phyloP scores from a whole-genome alignment of 2,329 filamentous ascomycete species.

The Ascochyta clinopodiicola region DNA sequence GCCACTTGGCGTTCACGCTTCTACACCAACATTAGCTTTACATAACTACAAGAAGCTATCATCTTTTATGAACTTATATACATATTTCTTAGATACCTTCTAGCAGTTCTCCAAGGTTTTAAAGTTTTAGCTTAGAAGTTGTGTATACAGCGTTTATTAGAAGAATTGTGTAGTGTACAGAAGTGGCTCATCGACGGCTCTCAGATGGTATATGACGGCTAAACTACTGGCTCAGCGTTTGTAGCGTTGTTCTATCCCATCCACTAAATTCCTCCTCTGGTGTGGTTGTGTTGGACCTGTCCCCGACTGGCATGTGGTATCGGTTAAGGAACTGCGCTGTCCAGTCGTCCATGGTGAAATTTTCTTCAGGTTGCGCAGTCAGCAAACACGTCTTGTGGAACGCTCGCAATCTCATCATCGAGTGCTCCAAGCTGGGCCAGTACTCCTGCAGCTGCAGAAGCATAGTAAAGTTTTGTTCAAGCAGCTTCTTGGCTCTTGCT shows the following conservation, averaged over 20 bases:
- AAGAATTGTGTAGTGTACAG: no score
- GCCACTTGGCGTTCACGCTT: no score
- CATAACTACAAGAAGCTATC: no score
- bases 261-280: constrained; percentile 1
- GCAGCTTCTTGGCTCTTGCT: not conserved
- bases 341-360: constrained; percentile 11
- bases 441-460: constrained; percentile 10
- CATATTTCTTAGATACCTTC: no score
- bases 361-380: constrained; percentile 5
- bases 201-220: not conserved
- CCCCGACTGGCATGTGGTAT: constrained; percentile 10
- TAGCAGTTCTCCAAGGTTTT: no score
- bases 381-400: constrained; percentile 10
- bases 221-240: not conserved
- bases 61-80: no score
- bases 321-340: constrained; percentile 10
- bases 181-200: no score
- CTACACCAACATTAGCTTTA: no score
- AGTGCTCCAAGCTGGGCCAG: constrained; percentile 8
- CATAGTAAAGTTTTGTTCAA: constrained; percentile 8
- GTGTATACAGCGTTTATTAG: no score
- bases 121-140: no score
- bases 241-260: constrained; percentile 8
- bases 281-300: constrained; percentile 2
- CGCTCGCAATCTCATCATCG: constrained; percentile 7